These are phyloP conservation scores for Fusarium phyllophilum DNA, from an alignment of 2,329 filamentous ascomycete genomes.

Conservation along the genomic window DNA sequence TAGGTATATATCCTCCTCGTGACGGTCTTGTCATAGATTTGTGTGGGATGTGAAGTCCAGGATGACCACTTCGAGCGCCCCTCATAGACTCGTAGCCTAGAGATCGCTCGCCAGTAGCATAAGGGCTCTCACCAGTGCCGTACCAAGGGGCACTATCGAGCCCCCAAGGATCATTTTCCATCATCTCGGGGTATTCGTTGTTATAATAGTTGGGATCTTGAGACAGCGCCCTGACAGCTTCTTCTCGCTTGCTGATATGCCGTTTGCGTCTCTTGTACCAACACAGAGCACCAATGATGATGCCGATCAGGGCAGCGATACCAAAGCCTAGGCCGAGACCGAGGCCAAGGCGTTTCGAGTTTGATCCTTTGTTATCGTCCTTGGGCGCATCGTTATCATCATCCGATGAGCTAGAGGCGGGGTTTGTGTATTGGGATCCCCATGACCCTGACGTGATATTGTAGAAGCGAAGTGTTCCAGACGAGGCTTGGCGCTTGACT, in stretches of 20 bases:
- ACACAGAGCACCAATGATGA: constrained; percentile 61
- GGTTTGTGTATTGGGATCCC: constrained; percentile 62
- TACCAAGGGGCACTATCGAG: constrained; percentile 54
- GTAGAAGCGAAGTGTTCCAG: constrained; percentile 56
- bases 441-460: constrained; percentile 68
- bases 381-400: constrained; percentile 37
- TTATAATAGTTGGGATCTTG: constrained; percentile 61
- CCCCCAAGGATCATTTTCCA: constrained; percentile 49
- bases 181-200: constrained; percentile 58
- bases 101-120: constrained; percentile 53
- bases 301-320: constrained; percentile 62
- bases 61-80: constrained; percentile 41
- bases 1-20: constrained; percentile 48
- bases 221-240: constrained; percentile 59
- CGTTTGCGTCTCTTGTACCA: constrained; percentile 57
- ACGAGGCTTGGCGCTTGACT: constrained; percentile 49
- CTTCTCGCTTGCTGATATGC: constrained; percentile 54
- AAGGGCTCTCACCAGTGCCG: constrained; percentile 55
- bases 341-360: constrained; percentile 39
- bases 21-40: constrained; percentile 48
- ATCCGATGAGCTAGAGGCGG: constrained; percentile 39
- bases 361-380: constrained; percentile 28
- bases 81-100: constrained; percentile 64
- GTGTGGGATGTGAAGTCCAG: constrained; percentile 45
- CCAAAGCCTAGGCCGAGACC: constrained; percentile 67